Base-by-base conservation (phyloP, 495 filamentous ascomycete genomes). In the Penicillium crystallinum region DNA sequence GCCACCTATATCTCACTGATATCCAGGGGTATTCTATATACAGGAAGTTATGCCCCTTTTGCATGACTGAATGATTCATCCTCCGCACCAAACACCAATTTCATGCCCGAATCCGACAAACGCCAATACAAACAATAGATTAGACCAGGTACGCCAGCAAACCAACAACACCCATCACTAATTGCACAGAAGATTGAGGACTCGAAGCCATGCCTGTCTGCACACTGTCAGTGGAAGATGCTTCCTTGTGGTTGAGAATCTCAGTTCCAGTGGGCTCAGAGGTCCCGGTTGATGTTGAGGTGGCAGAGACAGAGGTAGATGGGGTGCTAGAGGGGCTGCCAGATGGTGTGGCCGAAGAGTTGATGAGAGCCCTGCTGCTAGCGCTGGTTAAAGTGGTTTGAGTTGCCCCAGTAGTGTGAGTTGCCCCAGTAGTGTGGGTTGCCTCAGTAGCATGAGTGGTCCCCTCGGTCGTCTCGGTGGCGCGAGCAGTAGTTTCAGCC, bases 351-450 rank as follows among this genome's bases (percentile, higher is more conserved):
- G 31, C 29, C 0, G 59, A 48, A 1, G 60, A 61, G 50, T 57
- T 57, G 55, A 63, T 65, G 15, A 61, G 46, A 14, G 54, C 39
- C 40, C 53, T 61, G 54, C 62, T 65, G 36, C 41, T 36, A 10
- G 47, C 23, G 40, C 23, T 43, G 9, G 23, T 43, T n/a, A 43
- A 11, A 4, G 40, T 43, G 30, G 52, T 48, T 15, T 15, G 35
- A 1, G 46, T 56, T 6, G 17, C 17, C 10, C 15, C 6, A 11
- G 41, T 42, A 17, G 22, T 12, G n/a, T 18, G 33, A 29, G 25
- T 29, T 8, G 5, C 23, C 9, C 15, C 11, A 14, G 14, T 49
- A 18, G 34, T 37, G 7, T 27, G 25, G 23, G 47, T 39, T 29
- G 25, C 8, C 25, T 29, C 4, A 8, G 25, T 4, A 2, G 29